Percentiles rank a stretch among this genome's conserved stretches.
These are phyloP conservation scores for Cladobotryum mycophilum DNA, from an alignment of 2,329 filamentous ascomycete genomes.

Conservation along the genomic window DNA sequence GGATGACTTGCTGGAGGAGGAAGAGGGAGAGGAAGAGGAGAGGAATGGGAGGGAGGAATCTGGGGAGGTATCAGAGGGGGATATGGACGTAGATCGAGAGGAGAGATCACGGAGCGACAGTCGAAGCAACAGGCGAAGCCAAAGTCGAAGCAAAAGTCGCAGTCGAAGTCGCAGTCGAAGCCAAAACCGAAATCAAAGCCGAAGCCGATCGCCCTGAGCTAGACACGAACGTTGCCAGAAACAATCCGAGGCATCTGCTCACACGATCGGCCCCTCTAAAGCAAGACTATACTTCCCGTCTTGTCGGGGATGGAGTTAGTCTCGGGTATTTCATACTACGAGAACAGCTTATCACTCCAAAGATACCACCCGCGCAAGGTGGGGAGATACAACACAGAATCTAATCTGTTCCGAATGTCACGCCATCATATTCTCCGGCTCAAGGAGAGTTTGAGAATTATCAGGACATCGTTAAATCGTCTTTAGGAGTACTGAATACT, in stretches of 20 bases:
- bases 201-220: constrained; percentile 24
- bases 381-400: no score
- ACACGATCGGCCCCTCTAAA: no score
- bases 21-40: constrained; percentile 26
- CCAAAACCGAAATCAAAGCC: constrained; percentile 12
- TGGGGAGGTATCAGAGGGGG: constrained; percentile 30
- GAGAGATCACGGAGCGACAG: constrained; percentile 6
- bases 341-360: no score
- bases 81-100: constrained; percentile 35
- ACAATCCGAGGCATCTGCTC: background rate
- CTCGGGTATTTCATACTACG: no score
- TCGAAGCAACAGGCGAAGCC: constrained; percentile 12
- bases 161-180: constrained; percentile 17
- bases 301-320: no score
- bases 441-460: no score
- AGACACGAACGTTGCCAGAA: background rate
- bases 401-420: no score
- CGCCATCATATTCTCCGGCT: no score
- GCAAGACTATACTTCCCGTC: no score
- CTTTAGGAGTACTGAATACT: no score
- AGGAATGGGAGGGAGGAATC: constrained; percentile 32
- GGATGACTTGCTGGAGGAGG: constrained; percentile 62
- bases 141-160: constrained; percentile 13
- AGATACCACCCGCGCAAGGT: no score
- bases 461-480: no score